Percentiles rank a stretch among this genome's conserved stretches.
Conservation (phyloP, 257 asterid species). For the Ocimum tenuiflorum region DNA sequence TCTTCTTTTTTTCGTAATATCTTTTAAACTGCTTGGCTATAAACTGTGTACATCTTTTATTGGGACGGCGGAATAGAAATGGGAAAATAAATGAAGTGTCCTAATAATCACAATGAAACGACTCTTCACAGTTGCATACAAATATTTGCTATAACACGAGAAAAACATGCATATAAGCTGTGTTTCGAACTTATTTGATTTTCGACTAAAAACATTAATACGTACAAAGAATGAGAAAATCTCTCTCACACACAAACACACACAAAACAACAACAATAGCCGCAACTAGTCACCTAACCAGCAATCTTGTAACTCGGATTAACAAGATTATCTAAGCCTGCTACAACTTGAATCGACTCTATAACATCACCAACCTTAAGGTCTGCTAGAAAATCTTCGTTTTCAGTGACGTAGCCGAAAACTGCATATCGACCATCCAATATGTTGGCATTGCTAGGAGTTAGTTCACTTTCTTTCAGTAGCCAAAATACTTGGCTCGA, state of each 20-base stretch:
- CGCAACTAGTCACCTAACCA: constrained; percentile 34
- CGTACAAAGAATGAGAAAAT: constrained; percentile 21
- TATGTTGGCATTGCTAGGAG: constrained; percentile 97
- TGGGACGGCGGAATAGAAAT: no score
- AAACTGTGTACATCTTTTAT: no score
- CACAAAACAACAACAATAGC: constrained; percentile 3
- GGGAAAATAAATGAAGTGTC: no score
- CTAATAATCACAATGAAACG: no score
- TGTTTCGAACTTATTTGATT: neutral
- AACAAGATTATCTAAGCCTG: constrained; percentile 84
- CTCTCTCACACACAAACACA: neutral
- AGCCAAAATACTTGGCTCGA: constrained; percentile 99
- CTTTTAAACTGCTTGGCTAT: no score
- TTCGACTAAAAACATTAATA: constrained; percentile 6
- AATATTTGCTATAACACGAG: neutral
- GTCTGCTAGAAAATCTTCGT: constrained; percentile 83
- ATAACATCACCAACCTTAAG: constrained; percentile 94
- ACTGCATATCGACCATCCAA: constrained; percentile 91
- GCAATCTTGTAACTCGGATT: constrained; percentile 99
- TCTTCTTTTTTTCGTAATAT: no score
- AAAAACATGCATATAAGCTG: neutral
- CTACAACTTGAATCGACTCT: constrained; percentile 78
- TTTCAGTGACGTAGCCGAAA: constrained; percentile 75
- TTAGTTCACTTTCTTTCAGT: constrained; percentile 92
- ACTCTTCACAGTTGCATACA: no score